A percentile compares a stretch with the other conserved stretches of the same genome.
phyloP scores from a whole-genome alignment of 495 filamentous ascomycete genomes.

The Niebla homalea region DNA sequence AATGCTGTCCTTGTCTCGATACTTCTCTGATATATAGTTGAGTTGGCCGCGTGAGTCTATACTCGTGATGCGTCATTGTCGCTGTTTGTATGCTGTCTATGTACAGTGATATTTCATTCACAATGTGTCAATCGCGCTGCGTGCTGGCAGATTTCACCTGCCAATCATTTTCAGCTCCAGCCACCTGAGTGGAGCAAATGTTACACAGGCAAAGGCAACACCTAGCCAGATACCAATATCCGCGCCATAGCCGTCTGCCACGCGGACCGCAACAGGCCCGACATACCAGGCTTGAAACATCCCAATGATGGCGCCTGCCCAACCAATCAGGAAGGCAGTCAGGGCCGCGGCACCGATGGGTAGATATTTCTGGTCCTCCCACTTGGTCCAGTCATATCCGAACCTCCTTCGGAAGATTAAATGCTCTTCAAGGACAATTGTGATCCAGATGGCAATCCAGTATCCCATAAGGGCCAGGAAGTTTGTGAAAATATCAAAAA shows the following conservation, averaged over 20 bases:
- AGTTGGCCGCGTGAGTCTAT: no score
- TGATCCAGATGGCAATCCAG: conserved; percentile 42
- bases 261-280: conserved; percentile 39
- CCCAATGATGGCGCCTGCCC: conserved; percentile 47
- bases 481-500: conserved; percentile 44
- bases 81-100: no score
- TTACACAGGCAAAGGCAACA: conserved; percentile 27
- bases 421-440: conserved; percentile 39
- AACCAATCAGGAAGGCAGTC: conserved; percentile 44
- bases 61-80: no score
- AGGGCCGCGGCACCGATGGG: conserved; percentile 47
- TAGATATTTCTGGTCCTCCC: conserved; percentile 36
- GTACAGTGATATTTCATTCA: no score
- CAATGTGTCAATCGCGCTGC: no score
- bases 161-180: conserved; percentile 28
- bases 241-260: conserved; percentile 22
- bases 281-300: conserved; percentile 50
- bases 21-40: no score
- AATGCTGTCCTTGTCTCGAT: no score
- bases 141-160: conserved; percentile 16
- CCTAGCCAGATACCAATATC: conserved; percentile 34
- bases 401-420: conserved; percentile 32
- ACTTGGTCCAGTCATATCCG: conserved; percentile 44
- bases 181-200: conserved; percentile 31
- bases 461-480: conserved; percentile 49